phyloP scores from a whole-genome alignment of 208 protist genomes.

The Porcisia hertigi region DNA sequence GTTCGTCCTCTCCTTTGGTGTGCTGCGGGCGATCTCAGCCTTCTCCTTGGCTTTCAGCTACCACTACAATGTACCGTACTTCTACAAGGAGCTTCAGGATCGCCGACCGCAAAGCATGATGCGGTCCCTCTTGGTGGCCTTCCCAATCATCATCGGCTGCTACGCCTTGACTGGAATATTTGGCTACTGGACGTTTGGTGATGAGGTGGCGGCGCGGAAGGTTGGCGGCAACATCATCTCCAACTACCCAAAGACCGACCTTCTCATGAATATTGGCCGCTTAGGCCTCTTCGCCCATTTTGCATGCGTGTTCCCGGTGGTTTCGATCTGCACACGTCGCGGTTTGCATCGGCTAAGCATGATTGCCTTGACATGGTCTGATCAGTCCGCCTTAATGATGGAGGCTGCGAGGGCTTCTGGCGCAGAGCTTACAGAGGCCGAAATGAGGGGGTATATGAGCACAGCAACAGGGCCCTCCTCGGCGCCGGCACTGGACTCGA shows the following conservation, averaged over 20 bases:
- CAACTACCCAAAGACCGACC: slow-evolving; percentile 61
- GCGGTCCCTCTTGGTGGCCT: slow-evolving; percentile 53
- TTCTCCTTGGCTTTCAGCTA: slow-evolving; percentile 70
- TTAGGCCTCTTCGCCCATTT: slow-evolving; percentile 84
- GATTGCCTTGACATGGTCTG: slow-evolving; percentile 49
- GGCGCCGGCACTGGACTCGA: not conserved
- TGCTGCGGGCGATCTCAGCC: slow-evolving; percentile 57
- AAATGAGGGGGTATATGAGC: not conserved
- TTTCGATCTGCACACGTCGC: slow-evolving; percentile 71
- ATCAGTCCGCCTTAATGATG: slow-evolving; percentile 39
- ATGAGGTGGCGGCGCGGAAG: slow-evolving; percentile 28
- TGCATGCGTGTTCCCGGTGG: slow-evolving; percentile 79
- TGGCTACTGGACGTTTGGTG: slow-evolving; percentile 78
- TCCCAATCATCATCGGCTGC: slow-evolving; percentile 63
- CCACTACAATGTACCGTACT: slow-evolving; percentile 82
- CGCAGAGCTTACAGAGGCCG: slow-evolving; percentile 1
- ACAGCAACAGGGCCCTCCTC: not conserved
- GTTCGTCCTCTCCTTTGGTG: slow-evolving; percentile 27
- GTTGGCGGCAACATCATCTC: slow-evolving; percentile 69
- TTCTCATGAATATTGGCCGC: slow-evolving; percentile 66
- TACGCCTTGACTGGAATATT: slow-evolving; percentile 60
- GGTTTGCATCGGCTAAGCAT: slow-evolving; percentile 66
- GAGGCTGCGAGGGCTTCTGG: slow-evolving; percentile 16
- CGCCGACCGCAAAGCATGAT: slow-evolving; percentile 60
- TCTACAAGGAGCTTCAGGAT: slow-evolving; percentile 74